phyloP scores from a whole-genome alignment of 2,329 filamentous ascomycete genomes.

The Colletotrichum paranaense region DNA sequence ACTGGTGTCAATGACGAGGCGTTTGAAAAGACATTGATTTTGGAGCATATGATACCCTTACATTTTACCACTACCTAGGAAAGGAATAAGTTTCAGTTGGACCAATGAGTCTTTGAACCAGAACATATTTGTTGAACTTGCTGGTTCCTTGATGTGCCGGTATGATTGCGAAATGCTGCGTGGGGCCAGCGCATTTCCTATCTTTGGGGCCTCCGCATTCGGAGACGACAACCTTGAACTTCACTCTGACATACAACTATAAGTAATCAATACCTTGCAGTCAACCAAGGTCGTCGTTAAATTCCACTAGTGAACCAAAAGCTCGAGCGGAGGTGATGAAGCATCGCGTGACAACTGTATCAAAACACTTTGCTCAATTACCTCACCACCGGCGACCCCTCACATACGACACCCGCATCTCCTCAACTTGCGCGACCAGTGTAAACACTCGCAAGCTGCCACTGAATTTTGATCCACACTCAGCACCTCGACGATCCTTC shows the following conservation, averaged over 20 bases:
- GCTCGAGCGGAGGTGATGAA: slow-evolving; percentile 9
- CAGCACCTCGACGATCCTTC: background rate
- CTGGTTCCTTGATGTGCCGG: background rate
- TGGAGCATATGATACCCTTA: slow-evolving; percentile 30
- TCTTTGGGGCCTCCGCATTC: slow-evolving; percentile 22
- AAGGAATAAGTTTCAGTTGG: background rate
- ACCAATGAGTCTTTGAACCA: background rate
- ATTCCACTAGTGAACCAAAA: background rate
- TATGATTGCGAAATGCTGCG: background rate
- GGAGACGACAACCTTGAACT: slow-evolving; percentile 17
- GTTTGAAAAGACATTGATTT: slow-evolving; percentile 13
- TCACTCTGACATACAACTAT: slow-evolving; percentile 6
- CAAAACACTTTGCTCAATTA: slow-evolving; percentile 5
- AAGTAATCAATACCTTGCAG: background rate
- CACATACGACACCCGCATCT: background rate
- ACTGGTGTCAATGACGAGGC: background rate
- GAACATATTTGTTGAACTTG: background rate
- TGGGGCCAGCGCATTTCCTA: slow-evolving; percentile 3
- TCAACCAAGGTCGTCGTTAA: background rate
- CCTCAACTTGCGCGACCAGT: background rate
- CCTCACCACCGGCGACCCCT: slow-evolving; percentile 8
- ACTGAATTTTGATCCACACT: background rate
- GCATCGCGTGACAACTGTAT: background rate
- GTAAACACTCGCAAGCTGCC: background rate
- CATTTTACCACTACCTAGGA: background rate